Conservation (phyloP, 164 flowering plant genomes). For the Piper longum region DNA sequence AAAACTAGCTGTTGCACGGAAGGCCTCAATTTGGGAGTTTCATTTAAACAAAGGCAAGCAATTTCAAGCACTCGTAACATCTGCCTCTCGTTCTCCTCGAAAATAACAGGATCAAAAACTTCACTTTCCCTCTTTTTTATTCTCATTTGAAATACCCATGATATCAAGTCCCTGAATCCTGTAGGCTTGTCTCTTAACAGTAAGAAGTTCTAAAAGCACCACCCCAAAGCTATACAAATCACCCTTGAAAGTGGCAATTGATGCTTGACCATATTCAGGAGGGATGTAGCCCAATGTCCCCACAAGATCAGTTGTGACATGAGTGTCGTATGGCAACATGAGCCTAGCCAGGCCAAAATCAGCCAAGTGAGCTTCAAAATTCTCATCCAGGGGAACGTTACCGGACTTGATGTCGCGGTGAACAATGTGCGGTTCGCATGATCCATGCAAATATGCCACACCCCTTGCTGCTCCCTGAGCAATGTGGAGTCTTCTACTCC, state of each 20-base stretch:
- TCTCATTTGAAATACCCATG: conserved; percentile 73
- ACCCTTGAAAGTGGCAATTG: conserved; percentile 63
- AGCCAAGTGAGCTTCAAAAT: conserved; percentile 69
- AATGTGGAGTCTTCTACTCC: conserved; percentile 53
- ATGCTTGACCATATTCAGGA: conserved; percentile 70
- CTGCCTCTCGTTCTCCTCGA: conserved; percentile 32
- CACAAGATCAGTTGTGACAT: conserved; percentile 74
- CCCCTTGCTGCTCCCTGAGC: conserved; percentile 68
- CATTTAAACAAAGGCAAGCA: conserved; percentile 54
- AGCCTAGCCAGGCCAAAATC: conserved; percentile 89
- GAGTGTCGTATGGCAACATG: conserved; percentile 52
- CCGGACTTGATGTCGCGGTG: conserved; percentile 82
- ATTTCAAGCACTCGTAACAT: conserved; percentile 43
- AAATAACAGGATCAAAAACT: conserved; percentile 52
- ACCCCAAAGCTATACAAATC: conserved; percentile 87
- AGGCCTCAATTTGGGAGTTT: conserved; percentile 53
- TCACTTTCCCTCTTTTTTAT: conserved; percentile 43
- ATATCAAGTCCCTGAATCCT: conserved; percentile 49
- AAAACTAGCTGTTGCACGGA: conserved; percentile 44
- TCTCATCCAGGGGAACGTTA: conserved; percentile 62
- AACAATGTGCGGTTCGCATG: conserved; percentile 65
- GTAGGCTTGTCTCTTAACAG: conserved; percentile 59
- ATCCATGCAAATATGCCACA: conserved; percentile 59
- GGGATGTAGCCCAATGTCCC: conserved; percentile 88
- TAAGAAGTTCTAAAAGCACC: conserved; percentile 73